Conservation (phyloP, 2,329 filamentous ascomycete genomes). For the Neonectria hederae region DNA sequence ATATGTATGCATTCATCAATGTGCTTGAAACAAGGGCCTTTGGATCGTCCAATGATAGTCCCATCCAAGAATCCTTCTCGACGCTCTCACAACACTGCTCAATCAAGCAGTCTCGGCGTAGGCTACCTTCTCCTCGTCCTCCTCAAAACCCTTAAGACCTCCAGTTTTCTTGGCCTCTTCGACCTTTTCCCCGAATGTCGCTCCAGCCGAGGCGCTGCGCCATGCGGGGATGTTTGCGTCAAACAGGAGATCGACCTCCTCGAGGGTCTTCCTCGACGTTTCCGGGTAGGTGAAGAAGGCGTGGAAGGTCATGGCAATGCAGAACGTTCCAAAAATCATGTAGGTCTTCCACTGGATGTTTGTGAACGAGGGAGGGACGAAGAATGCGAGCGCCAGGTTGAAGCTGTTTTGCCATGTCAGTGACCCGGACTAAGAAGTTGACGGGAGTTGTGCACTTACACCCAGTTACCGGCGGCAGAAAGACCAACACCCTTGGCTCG, state of each 20-base stretch:
- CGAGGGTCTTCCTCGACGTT: slow-evolving; percentile 51
- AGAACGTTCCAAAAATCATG: slow-evolving; percentile 55
- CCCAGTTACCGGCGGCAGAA: slow-evolving; percentile 57
- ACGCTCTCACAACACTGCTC: background rate
- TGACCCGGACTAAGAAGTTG: no score
- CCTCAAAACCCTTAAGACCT: slow-evolving; percentile 30
- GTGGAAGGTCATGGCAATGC: slow-evolving; percentile 54
- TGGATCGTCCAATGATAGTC: background rate
- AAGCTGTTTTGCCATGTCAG: slow-evolving; percentile 38
- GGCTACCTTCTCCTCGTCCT: slow-evolving; percentile 26
- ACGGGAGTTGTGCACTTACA: slow-evolving; percentile 40
- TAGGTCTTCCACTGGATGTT: slow-evolving; percentile 62
- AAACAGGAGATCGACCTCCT: slow-evolving; percentile 38
- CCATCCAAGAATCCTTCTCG: background rate
- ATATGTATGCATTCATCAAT: background rate
- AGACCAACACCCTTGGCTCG: slow-evolving; percentile 64
- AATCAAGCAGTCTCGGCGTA: slow-evolving; percentile 33
- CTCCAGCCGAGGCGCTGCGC: slow-evolving; percentile 27
- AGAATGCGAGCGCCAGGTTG: slow-evolving; percentile 53
- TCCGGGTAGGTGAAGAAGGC: slow-evolving; percentile 65
- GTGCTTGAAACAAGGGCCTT: background rate
- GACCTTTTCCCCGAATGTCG: slow-evolving; percentile 30
- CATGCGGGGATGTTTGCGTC: slow-evolving; percentile 36
- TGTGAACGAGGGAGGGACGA: slow-evolving; percentile 49
- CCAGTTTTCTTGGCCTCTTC: slow-evolving; percentile 33